Base-by-base conservation (phyloP, 2,329 filamentous ascomycete genomes). In the Diaporthe sp. region DNA sequence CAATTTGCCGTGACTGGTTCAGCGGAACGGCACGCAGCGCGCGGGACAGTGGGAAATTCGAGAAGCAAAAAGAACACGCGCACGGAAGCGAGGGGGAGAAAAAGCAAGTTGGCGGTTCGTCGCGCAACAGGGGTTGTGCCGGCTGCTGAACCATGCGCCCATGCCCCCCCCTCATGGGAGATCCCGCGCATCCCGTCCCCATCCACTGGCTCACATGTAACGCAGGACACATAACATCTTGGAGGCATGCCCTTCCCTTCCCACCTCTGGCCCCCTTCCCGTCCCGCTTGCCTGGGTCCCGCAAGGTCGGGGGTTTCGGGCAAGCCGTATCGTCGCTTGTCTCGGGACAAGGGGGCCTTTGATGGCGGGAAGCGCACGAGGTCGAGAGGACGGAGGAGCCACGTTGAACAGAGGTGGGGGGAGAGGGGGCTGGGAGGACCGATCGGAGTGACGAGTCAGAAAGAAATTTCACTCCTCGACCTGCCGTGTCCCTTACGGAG, bases 21-120 rank as follows among this genome's bases (percentile, higher is more conserved):
- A 44, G 37, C 71, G 71, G 71, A 55, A 73, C 71, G 71, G 71
- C 58, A 73, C 71, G 71, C 71, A 73, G 71, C 71, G 58, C 34
- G 71, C 58, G 71, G 71, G 71, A 53, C 37, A 31, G 42, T 73
- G 71, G 58, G 57, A 62, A 55, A 65, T 58, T 58, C 57, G 71
- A 42, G 34, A 73, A 53, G 65, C 65, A 68, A 53, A 53, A 53
- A 39, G 31, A 53, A 53, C 46, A 39, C 46, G 34, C 65, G 46
- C 46, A 68, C 65, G 53, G 65, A 68, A 53, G 65, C 65, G n/a
- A 68, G 31, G 22, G 44, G 28, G 17, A 7, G 46, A 68, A 67
- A 68, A 68, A 68, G 65, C 65, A 68, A 68, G 65, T 68, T 53
- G 65, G 65, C 46, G 46, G 46, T 68, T 53, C 46, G 46, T 68